Percentiles rank a stretch among this genome's conserved stretches.
Conservation (phyloP, 83 land plant species). For the Picea mariana region DNA sequence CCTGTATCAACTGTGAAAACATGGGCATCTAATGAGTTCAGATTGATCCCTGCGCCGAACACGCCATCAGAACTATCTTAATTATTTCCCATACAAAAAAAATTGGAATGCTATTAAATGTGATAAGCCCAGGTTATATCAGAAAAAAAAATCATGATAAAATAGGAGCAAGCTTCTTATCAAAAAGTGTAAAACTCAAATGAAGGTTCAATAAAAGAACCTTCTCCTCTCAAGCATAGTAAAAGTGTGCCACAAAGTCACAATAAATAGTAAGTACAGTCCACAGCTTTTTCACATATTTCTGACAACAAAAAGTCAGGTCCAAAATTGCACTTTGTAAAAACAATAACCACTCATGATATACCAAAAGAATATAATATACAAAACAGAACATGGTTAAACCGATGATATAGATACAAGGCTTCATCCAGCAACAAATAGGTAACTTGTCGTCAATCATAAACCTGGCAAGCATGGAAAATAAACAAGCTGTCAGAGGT, state of each 20-base stretch:
- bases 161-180: too few relatives aligned
- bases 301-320: background rate
- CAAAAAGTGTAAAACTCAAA: too few relatives aligned
- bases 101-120: too few relatives aligned
- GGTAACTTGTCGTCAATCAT: background rate
- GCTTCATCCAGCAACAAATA: slow-evolving; percentile 13
- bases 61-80: too few relatives aligned
- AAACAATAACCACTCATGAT: slow-evolving; percentile 6
- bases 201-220: background rate
- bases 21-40: too few relatives aligned
- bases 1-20: too few relatives aligned
- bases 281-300: background rate
- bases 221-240: slow-evolving; percentile 1
- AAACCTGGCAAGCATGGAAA: background rate
- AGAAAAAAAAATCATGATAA: too few relatives aligned
- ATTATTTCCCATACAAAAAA: too few relatives aligned
- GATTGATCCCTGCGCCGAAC: too few relatives aligned
- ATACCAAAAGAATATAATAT: slow-evolving; percentile 17
- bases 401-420: slow-evolving; percentile 7
- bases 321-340: slow-evolving; percentile 1
- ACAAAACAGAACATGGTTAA: slow-evolving; percentile 9
- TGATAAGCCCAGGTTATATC: too few relatives aligned
- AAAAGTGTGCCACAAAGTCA: background rate
- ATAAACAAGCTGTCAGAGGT: background rate
- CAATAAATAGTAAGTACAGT: background rate